These are phyloP conservation scores for Byssochlamys sp. DNA, from an alignment of 2,329 filamentous ascomycete species.

Conservation along the genomic window DNA sequence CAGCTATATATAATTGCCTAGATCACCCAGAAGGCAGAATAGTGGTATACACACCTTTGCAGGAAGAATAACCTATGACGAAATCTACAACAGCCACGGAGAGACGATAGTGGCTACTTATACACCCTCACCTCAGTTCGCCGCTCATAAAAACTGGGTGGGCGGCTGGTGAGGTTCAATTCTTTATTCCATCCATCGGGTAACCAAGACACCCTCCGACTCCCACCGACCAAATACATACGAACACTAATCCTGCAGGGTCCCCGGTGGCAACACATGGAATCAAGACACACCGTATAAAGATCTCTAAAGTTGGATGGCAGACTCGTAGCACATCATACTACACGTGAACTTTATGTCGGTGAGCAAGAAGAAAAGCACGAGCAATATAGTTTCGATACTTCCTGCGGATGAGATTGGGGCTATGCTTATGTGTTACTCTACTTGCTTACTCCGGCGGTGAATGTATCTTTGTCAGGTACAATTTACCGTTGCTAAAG, in stretches of 20 bases:
- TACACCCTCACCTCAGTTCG: conserved; percentile 2
- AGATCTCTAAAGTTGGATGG: background rate
- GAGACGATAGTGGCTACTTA: conserved; percentile 1
- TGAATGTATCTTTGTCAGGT: background rate
- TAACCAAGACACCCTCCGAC: background rate
- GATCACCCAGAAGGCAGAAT: background rate
- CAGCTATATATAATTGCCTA: background rate
- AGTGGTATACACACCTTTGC: background rate
- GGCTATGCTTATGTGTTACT: background rate
- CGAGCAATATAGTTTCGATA: background rate
- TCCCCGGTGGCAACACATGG: background rate
- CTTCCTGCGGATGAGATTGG: background rate
- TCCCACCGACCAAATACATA: background rate
- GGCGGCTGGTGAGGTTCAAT: background rate
- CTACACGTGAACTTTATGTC: background rate
- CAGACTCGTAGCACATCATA: background rate
- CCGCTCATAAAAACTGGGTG: background rate
- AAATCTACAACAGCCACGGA: background rate
- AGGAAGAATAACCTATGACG: background rate
- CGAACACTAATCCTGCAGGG: background rate
- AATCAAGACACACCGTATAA: background rate
- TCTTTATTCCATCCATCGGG: background rate
- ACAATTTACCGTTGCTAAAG: background rate
- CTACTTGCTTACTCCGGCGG: background rate
- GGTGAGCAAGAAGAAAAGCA: background rate